phyloP scores from a whole-genome alignment of 345 rosid genomes.

The Citrus trifoliata region DNA sequence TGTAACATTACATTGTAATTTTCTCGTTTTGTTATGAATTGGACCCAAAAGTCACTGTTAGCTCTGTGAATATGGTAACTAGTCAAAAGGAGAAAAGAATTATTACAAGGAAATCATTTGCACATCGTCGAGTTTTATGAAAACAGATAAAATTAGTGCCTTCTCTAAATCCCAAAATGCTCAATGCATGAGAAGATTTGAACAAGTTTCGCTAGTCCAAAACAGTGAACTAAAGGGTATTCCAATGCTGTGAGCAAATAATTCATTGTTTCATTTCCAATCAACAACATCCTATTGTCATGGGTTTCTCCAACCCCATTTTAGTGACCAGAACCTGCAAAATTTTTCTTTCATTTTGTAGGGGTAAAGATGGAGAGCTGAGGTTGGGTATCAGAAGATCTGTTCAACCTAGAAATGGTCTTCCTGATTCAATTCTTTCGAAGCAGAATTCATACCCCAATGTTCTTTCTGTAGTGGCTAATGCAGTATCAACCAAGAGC shows the following conservation, averaged over 20 bases:
- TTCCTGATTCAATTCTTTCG: slow-evolving; percentile 60
- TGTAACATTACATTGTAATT: not conserved
- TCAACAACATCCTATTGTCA: not conserved
- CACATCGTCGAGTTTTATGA: not conserved
- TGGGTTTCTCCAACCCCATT: not conserved
- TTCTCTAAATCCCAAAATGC: not conserved
- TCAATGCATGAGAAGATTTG: not conserved
- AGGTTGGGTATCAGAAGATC: slow-evolving; percentile 84
- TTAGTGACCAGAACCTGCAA: not conserved
- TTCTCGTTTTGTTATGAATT: not conserved
- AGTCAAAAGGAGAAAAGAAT: not conserved
- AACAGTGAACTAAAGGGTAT: not conserved
- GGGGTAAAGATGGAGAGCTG: slow-evolving; percentile 79
- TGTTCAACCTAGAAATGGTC: slow-evolving; percentile 65
- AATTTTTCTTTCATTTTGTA: slow-evolving; percentile 22
- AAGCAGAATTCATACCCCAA: slow-evolving; percentile 49
- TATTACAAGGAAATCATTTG: not conserved
- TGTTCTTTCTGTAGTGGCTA: slow-evolving; percentile 60
- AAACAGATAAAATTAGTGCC: not conserved
- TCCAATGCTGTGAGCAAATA: not conserved
- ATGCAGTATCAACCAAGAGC: slow-evolving; percentile 64
- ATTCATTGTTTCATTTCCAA: not conserved
- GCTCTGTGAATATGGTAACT: not conserved
- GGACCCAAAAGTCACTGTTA: not conserved
- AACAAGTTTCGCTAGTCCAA: not conserved